Evolutionary conservation across 1,284 basidiomycete genomes (phyloP), one percentile per base, ranked within the genome.

Genomic region (Termitomyces sp.): DNA sequence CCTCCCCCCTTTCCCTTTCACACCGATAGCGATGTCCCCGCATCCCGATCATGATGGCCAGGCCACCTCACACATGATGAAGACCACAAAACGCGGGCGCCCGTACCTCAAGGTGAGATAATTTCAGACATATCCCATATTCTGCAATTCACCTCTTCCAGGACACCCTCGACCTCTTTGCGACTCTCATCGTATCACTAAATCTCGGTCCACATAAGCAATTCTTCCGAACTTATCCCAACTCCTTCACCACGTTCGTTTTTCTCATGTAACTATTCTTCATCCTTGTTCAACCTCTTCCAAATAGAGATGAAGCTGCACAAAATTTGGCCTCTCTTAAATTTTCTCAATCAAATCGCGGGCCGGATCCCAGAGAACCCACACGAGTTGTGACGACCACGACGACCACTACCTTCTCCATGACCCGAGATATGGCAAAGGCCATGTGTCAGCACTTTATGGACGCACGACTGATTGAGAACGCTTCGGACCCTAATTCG

Each of bases 381-480:
- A 86, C 91, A 70, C 88, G 96, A 65, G 94, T 99, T 69, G 90
- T 99, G 65, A 98, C 97, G 62, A 99, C 96, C 1, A 99, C 97
- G 0, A 99, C 97, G 5, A 99, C 96, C 8, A 99, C 97, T 42
- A 99, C 97, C 21, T 99, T 99, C 74, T 95, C 94, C 59, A 99
- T 99, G 97, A 94, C 93, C 61, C 86, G 94, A 62, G 96, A 99
- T 46, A 99, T 99, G 90, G 97, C 97, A 58, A 97, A 98, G 75
- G 94, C 93, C 34, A 98, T 99, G 85, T 94, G 94, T 73, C 96
- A 99, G 73, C 95, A 98, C 68, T 99, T 98, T 68, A 96, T 99
- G 91, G 96, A 99, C 62, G 95, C 96, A 50, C 90, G 94, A 58
- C 81, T 99, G 61, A 94, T 99, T 62, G 95, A 98, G 72, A 98